Conservation (phyloP, 306 rosid species). For the Lablab purpureus region DNA sequence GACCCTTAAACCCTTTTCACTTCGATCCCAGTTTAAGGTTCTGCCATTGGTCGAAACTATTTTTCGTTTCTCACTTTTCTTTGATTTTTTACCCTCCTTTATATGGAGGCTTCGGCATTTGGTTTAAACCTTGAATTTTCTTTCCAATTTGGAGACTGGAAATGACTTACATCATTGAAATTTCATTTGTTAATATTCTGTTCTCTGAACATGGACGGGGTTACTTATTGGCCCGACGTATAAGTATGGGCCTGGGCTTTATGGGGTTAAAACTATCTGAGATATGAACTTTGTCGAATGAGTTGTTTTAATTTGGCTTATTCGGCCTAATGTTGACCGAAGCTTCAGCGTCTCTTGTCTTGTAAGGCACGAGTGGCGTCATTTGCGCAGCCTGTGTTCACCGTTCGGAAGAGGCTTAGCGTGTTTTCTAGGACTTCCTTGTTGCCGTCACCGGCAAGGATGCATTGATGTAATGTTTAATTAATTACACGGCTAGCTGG, state of each 20-base stretch:
- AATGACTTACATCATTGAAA: background rate
- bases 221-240: background rate
- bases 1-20: slow-evolving; percentile 39
- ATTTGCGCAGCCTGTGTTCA: slow-evolving; percentile 48
- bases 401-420: slow-evolving; percentile 39
- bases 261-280: background rate
- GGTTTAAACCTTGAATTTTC: background rate
- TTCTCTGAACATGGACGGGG: background rate
- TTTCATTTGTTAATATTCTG: background rate
- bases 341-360: slow-evolving; percentile 18
- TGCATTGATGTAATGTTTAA: slow-evolving; percentile 43
- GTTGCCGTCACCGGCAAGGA: slow-evolving; percentile 47
- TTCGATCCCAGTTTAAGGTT: slow-evolving; percentile 18
- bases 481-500: slow-evolving; percentile 46
- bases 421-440: slow-evolving; percentile 45
- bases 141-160: background rate
- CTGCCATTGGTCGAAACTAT: background rate
- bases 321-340: slow-evolving; percentile 49
- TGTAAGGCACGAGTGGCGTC: slow-evolving; percentile 46
- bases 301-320: slow-evolving; percentile 14
- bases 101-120: background rate
- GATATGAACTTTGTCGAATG: background rate
- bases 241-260: slow-evolving; percentile 40
- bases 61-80: slow-evolving; percentile 3
- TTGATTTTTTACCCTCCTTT: background rate